Evolutionary conservation across 768 basidiomycete species (phyloP), one percentile per base, ranked within the genome.

Genomic region (Boletus rufocinnamomeus): DNA sequence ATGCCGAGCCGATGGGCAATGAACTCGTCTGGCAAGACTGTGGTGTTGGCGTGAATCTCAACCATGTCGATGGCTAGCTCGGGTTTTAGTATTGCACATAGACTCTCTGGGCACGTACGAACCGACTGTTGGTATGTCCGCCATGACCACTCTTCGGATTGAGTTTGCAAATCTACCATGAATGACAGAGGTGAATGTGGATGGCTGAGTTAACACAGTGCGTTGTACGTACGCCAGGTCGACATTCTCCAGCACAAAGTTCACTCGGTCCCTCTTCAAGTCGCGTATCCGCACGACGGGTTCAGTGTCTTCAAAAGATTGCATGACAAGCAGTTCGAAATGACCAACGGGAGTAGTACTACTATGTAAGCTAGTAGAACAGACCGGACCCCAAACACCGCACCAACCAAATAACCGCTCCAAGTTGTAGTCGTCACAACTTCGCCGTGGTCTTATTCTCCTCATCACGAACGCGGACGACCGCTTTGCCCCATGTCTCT

Each of bases 111-210:
- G 40, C 32, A 17, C 7, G 27, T 37, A 79, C 91, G 70, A 69
- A 94, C 95, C 94, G 61, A 99, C 84, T 57, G 97, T 98, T 19
- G 95, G 92, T 62, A 99, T 87, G 74, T 98, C 95, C 30, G 97
- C 96, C 76, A 98, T 95, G 79, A 98, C 88, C 40, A 93, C 89
- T 66, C 97, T 82, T 66, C 97, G 84, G 41, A 99, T 70, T 7
- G 95, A 95, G 75, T 99, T 99, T 54, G 96, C 96, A 65, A 96
- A 90, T 47, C 94, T 95, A 28, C 63, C 37, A 37, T 45, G 34
- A 58, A 63, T n/a, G 61, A 55, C 57, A n/a, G 51, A 17, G 47
- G 50, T 64, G 44, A 64, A 60, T 48, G 44, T 16, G 43, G 54
- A 54, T 50, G 48, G 16, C 46, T 19, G 21, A 34, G 51, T 47